These are phyloP conservation scores for Botrytis sinoallii DNA, from an alignment of 2,329 filamentous ascomycete genomes.

Conservation along the genomic window DNA sequence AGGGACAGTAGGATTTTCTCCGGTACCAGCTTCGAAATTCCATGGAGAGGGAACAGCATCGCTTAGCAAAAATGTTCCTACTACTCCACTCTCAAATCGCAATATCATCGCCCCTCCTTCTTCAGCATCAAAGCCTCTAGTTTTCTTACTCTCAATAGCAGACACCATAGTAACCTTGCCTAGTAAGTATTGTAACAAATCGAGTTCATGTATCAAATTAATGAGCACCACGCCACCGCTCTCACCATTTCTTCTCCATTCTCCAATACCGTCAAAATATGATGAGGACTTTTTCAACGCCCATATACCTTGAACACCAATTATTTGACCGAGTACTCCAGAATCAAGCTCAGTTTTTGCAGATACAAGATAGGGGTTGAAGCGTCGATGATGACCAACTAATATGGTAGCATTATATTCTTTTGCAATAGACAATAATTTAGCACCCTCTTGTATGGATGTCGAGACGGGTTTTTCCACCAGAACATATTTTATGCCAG, in stretches of 20 bases:
- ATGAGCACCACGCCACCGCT: conserved; percentile 52
- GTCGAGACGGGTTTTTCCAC: conserved; percentile 56
- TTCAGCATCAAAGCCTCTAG: not conserved
- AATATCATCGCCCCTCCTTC: not conserved
- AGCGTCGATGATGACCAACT: not conserved
- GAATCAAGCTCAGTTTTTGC: conserved; percentile 21
- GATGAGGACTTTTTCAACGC: conserved; percentile 47
- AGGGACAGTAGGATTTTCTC: not conserved
- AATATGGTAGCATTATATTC: not conserved
- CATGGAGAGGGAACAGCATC: not conserved
- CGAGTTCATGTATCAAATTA: conserved; percentile 43
- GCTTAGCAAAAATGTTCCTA: not conserved
- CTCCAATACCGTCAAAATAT: conserved; percentile 49
- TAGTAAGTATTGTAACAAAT: not conserved
- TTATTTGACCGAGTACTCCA: conserved; percentile 44
- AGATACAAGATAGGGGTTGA: not conserved
- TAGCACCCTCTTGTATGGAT: conserved; percentile 43
- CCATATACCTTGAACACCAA: conserved; percentile 56
- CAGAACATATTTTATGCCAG: conserved; percentile 49
- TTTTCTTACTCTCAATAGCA: not conserved
- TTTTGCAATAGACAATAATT: not conserved
- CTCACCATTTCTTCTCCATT: conserved; percentile 46
- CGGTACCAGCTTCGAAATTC: not conserved
- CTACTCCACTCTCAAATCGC: not conserved
- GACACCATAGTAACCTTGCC: not conserved